Percentiles rank a stretch among this genome's conserved stretches.
These are phyloP conservation scores for Jatropha curcas DNA, from an alignment of 345 rosid species.

Conservation along the genomic window DNA sequence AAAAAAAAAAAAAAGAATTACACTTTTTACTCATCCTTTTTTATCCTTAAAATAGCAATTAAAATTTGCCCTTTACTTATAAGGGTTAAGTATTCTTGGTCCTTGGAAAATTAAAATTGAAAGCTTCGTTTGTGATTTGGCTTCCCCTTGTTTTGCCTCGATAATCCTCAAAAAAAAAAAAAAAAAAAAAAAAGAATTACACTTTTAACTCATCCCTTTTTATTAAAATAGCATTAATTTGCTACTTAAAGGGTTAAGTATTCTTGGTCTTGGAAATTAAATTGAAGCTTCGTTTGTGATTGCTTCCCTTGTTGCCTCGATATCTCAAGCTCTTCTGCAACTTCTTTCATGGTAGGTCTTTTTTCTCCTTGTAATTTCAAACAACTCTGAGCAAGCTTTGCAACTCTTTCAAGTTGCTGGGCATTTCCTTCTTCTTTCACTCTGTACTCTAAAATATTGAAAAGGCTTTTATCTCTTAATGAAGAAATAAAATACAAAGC, in stretches of 20 bases:
- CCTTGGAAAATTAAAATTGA: too few relatives aligned
- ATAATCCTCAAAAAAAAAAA: too few relatives aligned
- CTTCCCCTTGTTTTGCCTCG: too few relatives aligned
- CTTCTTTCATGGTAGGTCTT: constrained; percentile 50
- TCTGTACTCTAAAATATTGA: constrained; percentile 27
- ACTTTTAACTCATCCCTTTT: too few relatives aligned
- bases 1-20: too few relatives aligned
- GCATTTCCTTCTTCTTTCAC: constrained; percentile 10
- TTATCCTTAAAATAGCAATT: too few relatives aligned
- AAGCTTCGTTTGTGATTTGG: too few relatives aligned
- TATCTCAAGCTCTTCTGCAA: constrained; percentile 30
- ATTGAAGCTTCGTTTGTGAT: neutral
- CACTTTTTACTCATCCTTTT: too few relatives aligned
- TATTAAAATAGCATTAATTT: too few relatives aligned
- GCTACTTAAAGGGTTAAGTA: neutral
- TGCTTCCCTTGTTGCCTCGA: neutral
- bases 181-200: too few relatives aligned
- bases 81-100: too few relatives aligned
- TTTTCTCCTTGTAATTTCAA: constrained; percentile 37
- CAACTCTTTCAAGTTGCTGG: constrained; percentile 28
- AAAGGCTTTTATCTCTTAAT: constrained; percentile 27
- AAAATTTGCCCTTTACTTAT: too few relatives aligned
- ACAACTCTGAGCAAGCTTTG: constrained; percentile 39
- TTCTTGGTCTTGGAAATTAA: neutral
- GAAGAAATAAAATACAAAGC: constrained; percentile 25